Percentiles rank a stretch among this genome's conserved stretches.
Evolutionary conservation across 768 basidiomycete genomes (phyloP).

Genomic region (Chalciporus piperatus): DNA sequence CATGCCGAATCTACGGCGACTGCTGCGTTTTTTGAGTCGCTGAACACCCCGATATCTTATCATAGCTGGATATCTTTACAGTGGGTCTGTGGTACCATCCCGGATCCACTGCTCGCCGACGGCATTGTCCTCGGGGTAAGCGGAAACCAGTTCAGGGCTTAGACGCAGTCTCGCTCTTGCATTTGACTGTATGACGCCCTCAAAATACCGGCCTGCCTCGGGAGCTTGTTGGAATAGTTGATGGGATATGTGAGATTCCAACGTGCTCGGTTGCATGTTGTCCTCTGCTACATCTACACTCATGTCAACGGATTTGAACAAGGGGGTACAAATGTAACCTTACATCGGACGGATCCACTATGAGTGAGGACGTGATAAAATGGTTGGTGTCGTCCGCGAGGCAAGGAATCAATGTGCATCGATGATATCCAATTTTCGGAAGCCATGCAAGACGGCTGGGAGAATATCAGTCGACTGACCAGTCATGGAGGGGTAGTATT

Average conservation of each 20-base stretch:
- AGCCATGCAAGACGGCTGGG: slow-evolving; percentile 36
- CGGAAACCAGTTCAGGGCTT: slow-evolving; percentile 39
- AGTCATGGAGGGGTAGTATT: neutral
- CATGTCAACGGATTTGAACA: slow-evolving; percentile 1
- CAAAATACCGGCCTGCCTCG: slow-evolving; percentile 37
- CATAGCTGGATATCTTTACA: neutral
- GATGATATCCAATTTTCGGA: slow-evolving; percentile 41
- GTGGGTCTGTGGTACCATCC: slow-evolving; percentile 11
- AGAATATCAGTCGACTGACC: neutral
- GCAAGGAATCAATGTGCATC: slow-evolving; percentile 42
- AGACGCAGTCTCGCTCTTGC: slow-evolving; percentile 37
- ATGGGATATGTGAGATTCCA: slow-evolving; percentile 16
- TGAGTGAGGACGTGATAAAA: slow-evolving; percentile 43
- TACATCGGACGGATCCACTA: slow-evolving; percentile 39
- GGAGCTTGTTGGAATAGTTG: slow-evolving; percentile 25
- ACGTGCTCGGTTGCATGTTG: slow-evolving; percentile 26
- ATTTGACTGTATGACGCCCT: slow-evolving; percentile 26
- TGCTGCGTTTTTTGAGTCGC: neutral
- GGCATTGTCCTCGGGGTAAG: slow-evolving; percentile 49
- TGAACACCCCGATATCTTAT: neutral
- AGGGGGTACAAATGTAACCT: slow-evolving; percentile 7
- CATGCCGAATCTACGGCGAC: neutral
- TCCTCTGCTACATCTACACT: slow-evolving; percentile 37
- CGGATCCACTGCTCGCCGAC: slow-evolving; percentile 36
- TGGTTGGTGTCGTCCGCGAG: slow-evolving; percentile 44